Evolutionary conservation across 108 stramenopile genomes (phyloP).

Genomic region (Seminavis robusta): DNA sequence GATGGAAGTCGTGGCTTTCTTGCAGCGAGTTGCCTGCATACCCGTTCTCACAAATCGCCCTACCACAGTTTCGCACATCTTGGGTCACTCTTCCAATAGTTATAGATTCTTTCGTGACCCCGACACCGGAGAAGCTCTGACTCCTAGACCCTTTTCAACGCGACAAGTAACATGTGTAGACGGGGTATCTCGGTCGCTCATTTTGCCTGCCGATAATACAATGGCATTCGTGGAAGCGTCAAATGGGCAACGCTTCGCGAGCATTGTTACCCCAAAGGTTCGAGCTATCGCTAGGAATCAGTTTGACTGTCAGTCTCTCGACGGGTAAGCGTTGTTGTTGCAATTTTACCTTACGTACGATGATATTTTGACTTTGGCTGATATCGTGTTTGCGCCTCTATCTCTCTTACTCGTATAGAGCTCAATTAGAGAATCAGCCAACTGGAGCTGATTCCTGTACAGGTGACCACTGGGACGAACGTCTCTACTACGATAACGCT

Average conservation of each 20-base stretch:
- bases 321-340: too few relatives aligned
- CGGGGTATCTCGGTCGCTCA: slow-evolving; percentile 49
- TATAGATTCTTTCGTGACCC: slow-evolving; percentile 83
- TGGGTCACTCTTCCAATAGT: slow-evolving; percentile 73
- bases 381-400: too few relatives aligned
- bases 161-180: slow-evolving; percentile 76
- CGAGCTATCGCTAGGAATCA: slow-evolving; percentile 76
- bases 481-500: slow-evolving; percentile 67
- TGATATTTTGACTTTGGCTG: too few relatives aligned
- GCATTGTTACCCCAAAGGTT: slow-evolving; percentile 78
- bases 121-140: slow-evolving; percentile 60
- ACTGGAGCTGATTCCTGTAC: slow-evolving; percentile 73
- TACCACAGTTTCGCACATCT: slow-evolving; percentile 27
- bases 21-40: too few relatives aligned
- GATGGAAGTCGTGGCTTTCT: background rate
- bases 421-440: slow-evolving; percentile 81
- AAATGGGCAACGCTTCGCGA: slow-evolving; percentile 73
- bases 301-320: slow-evolving; percentile 75
- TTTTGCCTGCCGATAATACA: slow-evolving; percentile 68
- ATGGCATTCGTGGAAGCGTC: slow-evolving; percentile 61
- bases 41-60: background rate
- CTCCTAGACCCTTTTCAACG: slow-evolving; percentile 59
- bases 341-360: too few relatives aligned
- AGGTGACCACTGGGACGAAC: slow-evolving; percentile 86
- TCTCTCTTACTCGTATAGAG: too few relatives aligned